Evolutionary conservation across 176 grass and related monocot species (phyloP).

Genomic region (Carex parvula): DNA sequence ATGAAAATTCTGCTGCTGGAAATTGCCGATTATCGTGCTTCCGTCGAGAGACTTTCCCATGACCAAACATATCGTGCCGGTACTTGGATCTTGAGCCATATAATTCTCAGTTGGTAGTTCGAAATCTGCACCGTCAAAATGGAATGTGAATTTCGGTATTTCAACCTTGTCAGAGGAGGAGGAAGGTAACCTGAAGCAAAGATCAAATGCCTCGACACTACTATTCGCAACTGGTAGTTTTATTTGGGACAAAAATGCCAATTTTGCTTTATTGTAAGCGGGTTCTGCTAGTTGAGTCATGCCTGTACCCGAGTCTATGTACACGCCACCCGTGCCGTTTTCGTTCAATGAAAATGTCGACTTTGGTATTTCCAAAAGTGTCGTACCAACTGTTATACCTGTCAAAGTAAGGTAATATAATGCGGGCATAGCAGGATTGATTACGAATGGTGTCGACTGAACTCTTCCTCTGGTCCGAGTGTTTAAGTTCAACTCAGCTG

Average conservation of each 20-base stretch:
- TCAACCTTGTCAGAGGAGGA: background rate
- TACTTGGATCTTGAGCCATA: background rate
- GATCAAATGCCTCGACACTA: background rate
- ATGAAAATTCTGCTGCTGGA: constrained; percentile 57
- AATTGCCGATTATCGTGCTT: constrained; percentile 35
- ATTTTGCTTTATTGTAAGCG: constrained; percentile 23
- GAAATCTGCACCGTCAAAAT: constrained; percentile 42
- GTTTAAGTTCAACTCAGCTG: constrained; percentile 24
- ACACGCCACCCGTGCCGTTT: constrained; percentile 37
- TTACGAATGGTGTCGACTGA: constrained; percentile 37
- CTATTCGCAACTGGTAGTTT: constrained; percentile 28
- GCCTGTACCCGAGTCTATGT: constrained; percentile 57
- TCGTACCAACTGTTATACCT: constrained; percentile 44
- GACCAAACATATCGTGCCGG: constrained; percentile 7
- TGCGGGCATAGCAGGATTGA: background rate
- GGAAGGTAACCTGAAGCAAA: constrained; percentile 33
- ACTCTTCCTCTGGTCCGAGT: background rate
- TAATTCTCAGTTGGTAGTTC: constrained; percentile 39
- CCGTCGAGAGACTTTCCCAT: background rate
- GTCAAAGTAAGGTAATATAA: constrained; percentile 41
- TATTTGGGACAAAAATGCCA: constrained; percentile 41
- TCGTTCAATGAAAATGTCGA: constrained; percentile 31
- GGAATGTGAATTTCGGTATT: constrained; percentile 44
- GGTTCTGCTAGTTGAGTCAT: constrained; percentile 33
- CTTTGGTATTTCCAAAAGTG: constrained; percentile 29